Evolutionary conservation across 257 asterid species (phyloP).

Genomic region (Solanum virginianum): DNA sequence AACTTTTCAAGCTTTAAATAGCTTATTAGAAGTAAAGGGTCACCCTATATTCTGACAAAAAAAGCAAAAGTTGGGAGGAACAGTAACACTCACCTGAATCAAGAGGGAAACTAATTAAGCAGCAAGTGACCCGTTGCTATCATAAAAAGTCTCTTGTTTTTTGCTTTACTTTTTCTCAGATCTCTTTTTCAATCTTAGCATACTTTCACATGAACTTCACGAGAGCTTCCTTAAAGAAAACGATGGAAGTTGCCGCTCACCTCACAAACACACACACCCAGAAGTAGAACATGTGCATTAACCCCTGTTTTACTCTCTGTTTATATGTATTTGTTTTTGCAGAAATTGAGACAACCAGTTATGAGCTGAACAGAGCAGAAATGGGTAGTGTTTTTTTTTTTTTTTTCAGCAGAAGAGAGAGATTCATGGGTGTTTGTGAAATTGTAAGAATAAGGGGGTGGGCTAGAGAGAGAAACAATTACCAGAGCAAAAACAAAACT

Average conservation of each 20-base stretch:
- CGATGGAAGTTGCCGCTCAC: not conserved
- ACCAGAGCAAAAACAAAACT: not conserved
- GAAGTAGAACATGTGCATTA: not conserved
- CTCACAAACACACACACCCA: not conserved
- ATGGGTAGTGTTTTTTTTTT: not conserved
- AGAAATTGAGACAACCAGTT: constrained; percentile 1
- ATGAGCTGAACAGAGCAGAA: constrained; percentile 1
- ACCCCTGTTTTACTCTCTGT: not conserved
- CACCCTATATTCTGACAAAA: not conserved
- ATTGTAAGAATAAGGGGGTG: not conserved
- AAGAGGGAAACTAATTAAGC: constrained; percentile 26
- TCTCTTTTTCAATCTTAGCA: constrained; percentile 30
- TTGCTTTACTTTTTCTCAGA: constrained; percentile 27
- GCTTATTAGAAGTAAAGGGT: not conserved
- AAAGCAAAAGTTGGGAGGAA: constrained; percentile 8
- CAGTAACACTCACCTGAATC: constrained; percentile 50
- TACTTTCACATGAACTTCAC: constrained; percentile 44
- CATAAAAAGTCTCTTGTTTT: constrained; percentile 16
- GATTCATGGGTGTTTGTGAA: not conserved
- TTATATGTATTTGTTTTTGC: not conserved
- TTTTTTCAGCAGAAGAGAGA: not conserved
- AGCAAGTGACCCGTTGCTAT: constrained; percentile 54
- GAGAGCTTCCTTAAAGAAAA: constrained; percentile 21
- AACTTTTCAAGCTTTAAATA: not conserved
- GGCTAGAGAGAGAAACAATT: not conserved